Conservation (phyloP, 2,329 filamentous ascomycete genomes). For the Grosmannia serpens region DNA sequence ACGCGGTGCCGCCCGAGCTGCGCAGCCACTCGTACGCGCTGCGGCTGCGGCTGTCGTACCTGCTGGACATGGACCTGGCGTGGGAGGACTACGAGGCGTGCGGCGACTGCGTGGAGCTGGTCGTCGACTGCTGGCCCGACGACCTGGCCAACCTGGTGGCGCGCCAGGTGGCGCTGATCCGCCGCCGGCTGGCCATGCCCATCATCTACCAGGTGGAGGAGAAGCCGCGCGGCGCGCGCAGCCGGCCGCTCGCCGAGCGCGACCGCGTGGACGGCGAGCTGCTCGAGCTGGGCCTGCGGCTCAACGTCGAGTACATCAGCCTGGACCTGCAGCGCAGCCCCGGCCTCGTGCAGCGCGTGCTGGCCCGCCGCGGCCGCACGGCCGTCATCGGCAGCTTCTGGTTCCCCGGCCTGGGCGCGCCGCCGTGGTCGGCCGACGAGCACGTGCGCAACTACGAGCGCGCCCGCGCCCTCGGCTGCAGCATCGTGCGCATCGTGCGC, state of each 20-base stretch:
- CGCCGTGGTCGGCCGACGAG: slow-evolving; percentile 42
- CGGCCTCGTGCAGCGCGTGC: slow-evolving; percentile 33
- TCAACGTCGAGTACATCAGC: slow-evolving; percentile 54
- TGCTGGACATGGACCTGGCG: slow-evolving; percentile 40
- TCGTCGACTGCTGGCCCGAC: slow-evolving; percentile 44
- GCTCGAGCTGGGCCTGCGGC: slow-evolving; percentile 50
- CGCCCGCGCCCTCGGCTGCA: slow-evolving; percentile 45
- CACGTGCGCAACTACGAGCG: slow-evolving; percentile 42
- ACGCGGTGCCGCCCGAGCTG: slow-evolving; percentile 46
- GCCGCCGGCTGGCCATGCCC: slow-evolving; percentile 42
- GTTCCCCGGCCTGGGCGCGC: slow-evolving; percentile 30
- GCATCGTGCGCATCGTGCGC: slow-evolving; percentile 50
- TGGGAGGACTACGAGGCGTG: slow-evolving; percentile 43
- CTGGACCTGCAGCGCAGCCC: slow-evolving; percentile 49
- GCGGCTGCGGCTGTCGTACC: slow-evolving; percentile 46
- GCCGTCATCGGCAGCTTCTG: slow-evolving; percentile 50
- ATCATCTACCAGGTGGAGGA: slow-evolving; percentile 48
- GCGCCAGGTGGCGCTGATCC: slow-evolving; percentile 43
- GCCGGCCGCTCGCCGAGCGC: slow-evolving; percentile 24
- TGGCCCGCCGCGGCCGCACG: slow-evolving; percentile 42
- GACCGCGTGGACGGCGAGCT: slow-evolving; percentile 40
- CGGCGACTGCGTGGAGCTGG: slow-evolving; percentile 48
- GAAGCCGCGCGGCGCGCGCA: slow-evolving; percentile 29
- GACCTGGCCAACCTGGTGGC: slow-evolving; percentile 37
- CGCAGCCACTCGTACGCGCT: slow-evolving; percentile 50